These are phyloP conservation scores for Cyclotella atomus DNA, from an alignment of 108 stramenopile genomes.

Conservation along the genomic window DNA sequence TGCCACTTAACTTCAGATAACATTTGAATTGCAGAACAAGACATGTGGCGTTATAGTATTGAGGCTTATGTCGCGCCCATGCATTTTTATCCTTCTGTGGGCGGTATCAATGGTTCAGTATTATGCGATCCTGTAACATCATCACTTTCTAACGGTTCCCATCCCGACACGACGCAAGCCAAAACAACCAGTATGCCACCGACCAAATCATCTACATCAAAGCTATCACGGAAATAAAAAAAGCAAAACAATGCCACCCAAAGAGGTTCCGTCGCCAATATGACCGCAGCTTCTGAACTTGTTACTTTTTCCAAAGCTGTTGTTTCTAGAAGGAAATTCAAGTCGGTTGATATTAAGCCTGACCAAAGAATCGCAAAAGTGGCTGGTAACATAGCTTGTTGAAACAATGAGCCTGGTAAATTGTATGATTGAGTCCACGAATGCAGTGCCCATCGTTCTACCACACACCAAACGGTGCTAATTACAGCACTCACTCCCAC, in stretches of 20 bases:
- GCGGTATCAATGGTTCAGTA: too few species aligned
- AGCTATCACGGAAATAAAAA: constrained; percentile 42
- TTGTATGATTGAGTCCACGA: neutral
- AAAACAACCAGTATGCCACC: neutral
- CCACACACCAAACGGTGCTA: constrained; percentile 55
- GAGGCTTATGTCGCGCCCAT: too few species aligned
- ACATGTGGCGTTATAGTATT: too few species aligned
- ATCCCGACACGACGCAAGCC: too few species aligned
- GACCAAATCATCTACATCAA: constrained; percentile 13
- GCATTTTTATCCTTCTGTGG: too few species aligned
- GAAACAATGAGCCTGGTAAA: neutral
- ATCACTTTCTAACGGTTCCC: too few species aligned
- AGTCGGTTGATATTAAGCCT: constrained; percentile 63
- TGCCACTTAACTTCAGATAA: too few species aligned
- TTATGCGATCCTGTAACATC: too few species aligned
- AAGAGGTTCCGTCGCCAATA: constrained; percentile 76
- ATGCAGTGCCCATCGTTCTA: constrained; percentile 53
- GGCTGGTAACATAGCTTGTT: constrained; percentile 36
- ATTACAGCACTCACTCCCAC: constrained; percentile 59
- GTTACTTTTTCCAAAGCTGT: constrained; percentile 60
- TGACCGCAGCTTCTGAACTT: constrained; percentile 66
- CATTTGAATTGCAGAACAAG: too few species aligned
- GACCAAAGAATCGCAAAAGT: constrained; percentile 65
- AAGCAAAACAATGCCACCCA: constrained; percentile 75
- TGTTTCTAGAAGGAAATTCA: constrained; percentile 63